Evolutionary conservation across 2,329 filamentous ascomycete species (phyloP), one percentile per base, ranked within the genome.

Genomic region (Zalaria obscura): DNA sequence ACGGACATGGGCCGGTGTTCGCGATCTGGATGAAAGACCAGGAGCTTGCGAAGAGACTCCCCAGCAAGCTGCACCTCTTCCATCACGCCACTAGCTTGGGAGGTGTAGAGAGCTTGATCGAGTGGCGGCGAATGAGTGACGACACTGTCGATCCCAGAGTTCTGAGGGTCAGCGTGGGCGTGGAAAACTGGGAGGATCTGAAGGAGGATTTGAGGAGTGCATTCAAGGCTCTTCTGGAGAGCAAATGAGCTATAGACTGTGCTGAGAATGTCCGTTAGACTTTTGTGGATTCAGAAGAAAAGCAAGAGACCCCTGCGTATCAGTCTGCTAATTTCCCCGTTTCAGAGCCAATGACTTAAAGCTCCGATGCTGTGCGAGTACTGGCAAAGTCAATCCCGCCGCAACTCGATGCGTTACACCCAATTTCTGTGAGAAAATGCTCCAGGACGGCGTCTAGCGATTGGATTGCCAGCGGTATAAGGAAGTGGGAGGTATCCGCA

Each of bases 111-210:
- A 91, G 85, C 55, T 63, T 96, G 66, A 88, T 98, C 52, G 91
- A 98, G 72, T 98, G 91, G 91, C 72, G 91, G 45, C 76, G 82
- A 38, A 91, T 98, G 85, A 80, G 78, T 45, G 91, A 98, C 67
- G 53, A 62, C 3, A 68, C 59, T 1, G 78, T 93, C 33, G 84
- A 93, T 55, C 73, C 69, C 55, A 69, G 75, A 44, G 60, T 96
- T 58, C 55, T 95, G 60, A 68, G 91, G 40, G 65, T 98, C 27
- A 95, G 88, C 59, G 65, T 95, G 29, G 91, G 91, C 0, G 73
- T 95, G 28, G 91, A 98, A 67, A 76, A 73, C 37, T 82, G 83
- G 69, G 82, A 91, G 60, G 91, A 96, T 64, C 58, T 98, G 56
- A 77, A 72, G 58, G 71, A 71, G 26, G 88, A 95, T 64, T 59